Base-by-base conservation (phyloP, 2,329 filamentous ascomycete genomes). In the Endocalyx cinctus region DNA sequence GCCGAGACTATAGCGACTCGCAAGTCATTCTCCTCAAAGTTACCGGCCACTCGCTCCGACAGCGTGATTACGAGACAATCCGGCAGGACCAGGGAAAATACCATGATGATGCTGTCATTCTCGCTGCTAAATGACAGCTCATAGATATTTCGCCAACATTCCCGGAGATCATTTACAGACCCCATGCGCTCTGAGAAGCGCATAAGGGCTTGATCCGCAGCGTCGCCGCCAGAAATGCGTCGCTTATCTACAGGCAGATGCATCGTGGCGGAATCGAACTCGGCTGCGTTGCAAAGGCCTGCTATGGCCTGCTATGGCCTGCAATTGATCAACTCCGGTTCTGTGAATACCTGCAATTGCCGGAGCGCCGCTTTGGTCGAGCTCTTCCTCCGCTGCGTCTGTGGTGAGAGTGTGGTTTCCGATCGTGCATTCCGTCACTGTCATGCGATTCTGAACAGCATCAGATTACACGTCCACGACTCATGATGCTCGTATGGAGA, bases 91-190 rank as follows among this genome's bases (percentile, higher is more conserved):
- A 71, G 45, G 3, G 65, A 65, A 30, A 82, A 73, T 1, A 79
- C 71, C 20, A 77, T 70, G 34, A 88, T 74, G 77, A 87, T 88
- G 53, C 79, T 88, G 58, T 89, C 89, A 62, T 87, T 88, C 65
- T 86, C 86, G 60, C 81, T 86, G 62, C 88, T 88, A 57, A 89
- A 89, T 0, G 81, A 75, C 17, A 86, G 64, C 34, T 83, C 77
- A 46, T 79, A 87, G 2, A 74, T 70, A 33, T 74, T 79, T 32
- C 72, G 71, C 81, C 82, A 87, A 42, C 70, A 66, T 11, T 68
- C 65, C 6, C 79, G 72, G 5, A 83, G 60, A 31, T 82, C 71
- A 1, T 69, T 58, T 0, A 85, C 76, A 0, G 74, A 63, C 0
- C 73, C 73, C 0, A 88, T 65, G 4, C 64, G 63, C 54, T 88